Conservation (phyloP, 352 stramenopile genomes). For the Elongisporangium undulatum region DNA sequence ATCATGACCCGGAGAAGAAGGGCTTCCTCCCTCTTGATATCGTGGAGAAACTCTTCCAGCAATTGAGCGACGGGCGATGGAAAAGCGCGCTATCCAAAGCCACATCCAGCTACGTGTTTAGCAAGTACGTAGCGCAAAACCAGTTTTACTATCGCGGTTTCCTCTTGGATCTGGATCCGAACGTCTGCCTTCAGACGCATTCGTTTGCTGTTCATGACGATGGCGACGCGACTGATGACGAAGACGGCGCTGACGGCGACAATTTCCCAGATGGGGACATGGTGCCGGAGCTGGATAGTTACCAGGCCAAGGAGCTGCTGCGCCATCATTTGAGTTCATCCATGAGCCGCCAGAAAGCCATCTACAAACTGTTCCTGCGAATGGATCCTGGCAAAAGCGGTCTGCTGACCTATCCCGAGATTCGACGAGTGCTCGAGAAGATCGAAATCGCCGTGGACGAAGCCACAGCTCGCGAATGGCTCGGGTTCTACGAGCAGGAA, state of each 20-base stretch:
- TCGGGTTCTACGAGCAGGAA: slow-evolving; percentile 50
- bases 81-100: slow-evolving; percentile 32
- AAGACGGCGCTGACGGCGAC: slow-evolving; percentile 1
- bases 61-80: slow-evolving; percentile 21
- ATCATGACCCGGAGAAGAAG: slow-evolving; percentile 37
- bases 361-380: slow-evolving; percentile 60
- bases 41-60: slow-evolving; percentile 36
- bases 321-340: slow-evolving; percentile 49
- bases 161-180: slow-evolving; percentile 57
- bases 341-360: slow-evolving; percentile 30
- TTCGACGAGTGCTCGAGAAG: slow-evolving; percentile 56
- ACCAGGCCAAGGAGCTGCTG: slow-evolving; percentile 44
- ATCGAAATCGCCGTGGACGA: slow-evolving; percentile 47
- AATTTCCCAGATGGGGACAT: not conserved
- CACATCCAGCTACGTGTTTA: slow-evolving; percentile 23
- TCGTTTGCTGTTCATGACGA: slow-evolving; percentile 56
- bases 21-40: slow-evolving; percentile 43
- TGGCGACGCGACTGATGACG: slow-evolving; percentile 18
- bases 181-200: slow-evolving; percentile 42
- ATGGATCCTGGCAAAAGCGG: slow-evolving; percentile 55
- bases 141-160: slow-evolving; percentile 72
- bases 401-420: slow-evolving; percentile 47
- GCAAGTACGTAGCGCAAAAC: slow-evolving; percentile 45
- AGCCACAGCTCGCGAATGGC: slow-evolving; percentile 25
- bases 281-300: slow-evolving; percentile 17